Conservation (phyloP, 2,329 filamentous ascomycete genomes). For the Exophiala spinifera region DNA sequence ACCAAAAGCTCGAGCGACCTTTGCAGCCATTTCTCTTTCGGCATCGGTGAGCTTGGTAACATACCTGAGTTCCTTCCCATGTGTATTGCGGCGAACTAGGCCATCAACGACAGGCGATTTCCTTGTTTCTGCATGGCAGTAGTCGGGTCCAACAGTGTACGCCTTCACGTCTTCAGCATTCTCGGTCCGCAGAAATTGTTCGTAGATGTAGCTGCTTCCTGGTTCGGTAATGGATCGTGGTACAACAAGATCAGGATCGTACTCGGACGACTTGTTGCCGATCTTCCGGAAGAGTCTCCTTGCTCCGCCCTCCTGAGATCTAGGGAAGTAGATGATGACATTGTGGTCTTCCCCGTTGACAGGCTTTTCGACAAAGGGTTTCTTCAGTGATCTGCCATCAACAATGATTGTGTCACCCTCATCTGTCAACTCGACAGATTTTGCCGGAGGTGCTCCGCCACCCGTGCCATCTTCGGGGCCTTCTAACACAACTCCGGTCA, state of each 20-base stretch:
- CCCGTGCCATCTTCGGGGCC: slow-evolving; percentile 66
- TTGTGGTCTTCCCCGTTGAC: slow-evolving; percentile 99
- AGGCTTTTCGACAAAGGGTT: slow-evolving; percentile 97
- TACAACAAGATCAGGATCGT: slow-evolving; percentile 69
- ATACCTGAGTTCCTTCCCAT: slow-evolving; percentile 95
- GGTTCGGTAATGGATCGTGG: slow-evolving; percentile 80
- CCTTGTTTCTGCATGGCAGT: slow-evolving; percentile 93
- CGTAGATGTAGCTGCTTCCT: slow-evolving; percentile 85
- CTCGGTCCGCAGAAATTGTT: slow-evolving; percentile 93
- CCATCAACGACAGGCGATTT: slow-evolving; percentile 98
- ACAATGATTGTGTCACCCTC: slow-evolving; percentile 84
- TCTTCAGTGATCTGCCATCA: slow-evolving; percentile 75
- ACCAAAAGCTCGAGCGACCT: slow-evolving; percentile 87
- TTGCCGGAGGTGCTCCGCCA: slow-evolving; percentile 55
- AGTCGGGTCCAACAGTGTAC: slow-evolving; percentile 89
- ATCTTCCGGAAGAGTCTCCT: slow-evolving; percentile 93
- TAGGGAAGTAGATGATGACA: slow-evolving; percentile 95
- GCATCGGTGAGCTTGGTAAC: slow-evolving; percentile 79
- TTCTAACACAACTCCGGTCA: slow-evolving; percentile 73
- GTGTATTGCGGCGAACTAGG: slow-evolving; percentile 89
- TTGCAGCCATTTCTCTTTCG: slow-evolving; percentile 81
- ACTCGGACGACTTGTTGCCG: slow-evolving; percentile 98
- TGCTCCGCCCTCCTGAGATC: slow-evolving; percentile 68
- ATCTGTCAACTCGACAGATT: slow-evolving; percentile 79
- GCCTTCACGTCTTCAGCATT: slow-evolving; percentile 98